A percentile compares a stretch with the other conserved stretches of the same genome.
Evolutionary conservation across 495 filamentous ascomycete genomes (phyloP).

Genomic region (Choiromyces venosus): DNA sequence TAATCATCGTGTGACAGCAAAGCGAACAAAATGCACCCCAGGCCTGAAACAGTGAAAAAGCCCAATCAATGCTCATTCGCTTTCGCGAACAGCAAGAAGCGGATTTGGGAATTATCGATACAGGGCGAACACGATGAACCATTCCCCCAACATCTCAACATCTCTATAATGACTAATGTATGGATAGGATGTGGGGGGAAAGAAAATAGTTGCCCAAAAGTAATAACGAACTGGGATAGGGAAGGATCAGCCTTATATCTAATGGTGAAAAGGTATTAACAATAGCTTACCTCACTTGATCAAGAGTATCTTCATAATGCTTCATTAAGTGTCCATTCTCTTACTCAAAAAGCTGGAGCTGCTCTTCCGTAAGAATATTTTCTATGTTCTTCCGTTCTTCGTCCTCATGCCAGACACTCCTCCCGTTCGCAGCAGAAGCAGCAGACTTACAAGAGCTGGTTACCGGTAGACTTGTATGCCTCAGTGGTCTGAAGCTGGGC

Average conservation of each 20-base stretch:
- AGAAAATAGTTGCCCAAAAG: conserved; percentile 62
- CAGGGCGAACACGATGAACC: conserved; percentile 63
- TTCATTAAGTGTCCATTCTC: conserved; percentile 86
- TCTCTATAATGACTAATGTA: neutral
- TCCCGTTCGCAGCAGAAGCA: conserved; percentile 7
- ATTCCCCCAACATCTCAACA: neutral
- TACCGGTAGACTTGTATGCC: no score
- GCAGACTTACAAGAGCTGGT: no score
- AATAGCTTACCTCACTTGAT: conserved; percentile 90
- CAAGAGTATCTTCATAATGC: conserved; percentile 79
- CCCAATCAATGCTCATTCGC: conserved; percentile 99
- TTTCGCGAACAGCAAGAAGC: conserved; percentile 97
- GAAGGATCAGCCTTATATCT: no score
- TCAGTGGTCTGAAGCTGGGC: conserved; percentile 35
- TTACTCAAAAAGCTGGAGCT: conserved; percentile 81
- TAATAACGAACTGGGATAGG: no score
- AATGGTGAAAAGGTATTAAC: no score
- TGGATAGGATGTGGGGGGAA: neutral
- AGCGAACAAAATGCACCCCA: neutral
- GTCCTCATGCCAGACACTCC: conserved; percentile 20
- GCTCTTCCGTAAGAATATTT: conserved; percentile 64
- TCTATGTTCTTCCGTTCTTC: conserved; percentile 50
- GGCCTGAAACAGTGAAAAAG: conserved; percentile 79
- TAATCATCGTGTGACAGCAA: neutral
- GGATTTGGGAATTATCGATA: conserved; percentile 91